A percentile compares a stretch with the other conserved stretches of the same genome.
These are phyloP conservation scores for Cladophialophora bantiana DNA, from an alignment of 2,329 filamentous ascomycete genomes.

Conservation along the genomic window DNA sequence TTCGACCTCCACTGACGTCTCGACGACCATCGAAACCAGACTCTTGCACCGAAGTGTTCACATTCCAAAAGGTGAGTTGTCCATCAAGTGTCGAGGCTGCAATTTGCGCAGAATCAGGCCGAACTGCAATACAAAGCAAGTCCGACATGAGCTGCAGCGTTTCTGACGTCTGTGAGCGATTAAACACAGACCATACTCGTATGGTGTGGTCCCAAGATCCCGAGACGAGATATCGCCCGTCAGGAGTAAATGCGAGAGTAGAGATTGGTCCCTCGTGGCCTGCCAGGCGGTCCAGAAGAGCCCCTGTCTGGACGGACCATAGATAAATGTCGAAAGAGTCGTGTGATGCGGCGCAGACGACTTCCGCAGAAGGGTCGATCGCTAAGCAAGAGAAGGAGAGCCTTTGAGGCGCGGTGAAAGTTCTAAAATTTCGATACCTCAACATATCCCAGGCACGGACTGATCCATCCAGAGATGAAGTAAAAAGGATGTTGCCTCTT, in stretches of 20 bases:
- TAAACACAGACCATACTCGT: slow-evolving; percentile 94
- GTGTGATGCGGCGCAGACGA: slow-evolving; percentile 91
- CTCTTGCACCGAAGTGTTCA: slow-evolving; percentile 85
- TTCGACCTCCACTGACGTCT: slow-evolving; percentile 91
- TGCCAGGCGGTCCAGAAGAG: slow-evolving; percentile 86
- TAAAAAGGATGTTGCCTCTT: slow-evolving; percentile 94
- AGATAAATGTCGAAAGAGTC: slow-evolving; percentile 98
- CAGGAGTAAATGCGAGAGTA: slow-evolving; percentile 84
- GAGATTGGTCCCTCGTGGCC: slow-evolving; percentile 96
- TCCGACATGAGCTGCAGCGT: slow-evolving; percentile 91
- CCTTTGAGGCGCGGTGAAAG: slow-evolving; percentile 91
- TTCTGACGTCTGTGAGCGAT: slow-evolving; percentile 91
- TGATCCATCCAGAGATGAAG: slow-evolving; percentile 91
- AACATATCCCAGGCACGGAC: slow-evolving; percentile 96
- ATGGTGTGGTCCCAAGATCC: slow-evolving; percentile 98
- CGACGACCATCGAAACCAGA: slow-evolving; percentile 86
- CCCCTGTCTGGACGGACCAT: slow-evolving; percentile 97
- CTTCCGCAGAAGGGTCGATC: slow-evolving; percentile 95
- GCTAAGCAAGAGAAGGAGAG: slow-evolving; percentile 93
- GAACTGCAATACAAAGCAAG: slow-evolving; percentile 82
- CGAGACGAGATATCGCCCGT: slow-evolving; percentile 82
- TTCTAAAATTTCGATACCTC: slow-evolving; percentile 94
- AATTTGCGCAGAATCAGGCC: slow-evolving; percentile 89
- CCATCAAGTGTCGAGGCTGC: slow-evolving; percentile 93
- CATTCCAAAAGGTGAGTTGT: slow-evolving; percentile 92